These are phyloP conservation scores for Ascomycota sp. DNA, from an alignment of 2,329 filamentous ascomycete genomes.

Conservation along the genomic window DNA sequence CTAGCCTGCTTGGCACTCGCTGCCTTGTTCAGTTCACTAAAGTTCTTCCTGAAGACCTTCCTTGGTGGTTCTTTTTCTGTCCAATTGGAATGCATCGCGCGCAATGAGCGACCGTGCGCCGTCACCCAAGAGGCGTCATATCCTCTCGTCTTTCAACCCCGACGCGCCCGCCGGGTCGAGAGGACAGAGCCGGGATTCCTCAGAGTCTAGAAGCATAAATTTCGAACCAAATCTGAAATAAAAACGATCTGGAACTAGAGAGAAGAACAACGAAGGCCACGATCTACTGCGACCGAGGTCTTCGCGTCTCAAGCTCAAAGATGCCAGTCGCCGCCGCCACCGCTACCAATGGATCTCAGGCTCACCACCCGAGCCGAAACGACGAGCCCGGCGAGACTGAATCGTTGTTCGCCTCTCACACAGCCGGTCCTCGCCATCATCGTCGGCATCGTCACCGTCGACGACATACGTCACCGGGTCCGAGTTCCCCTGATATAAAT, in stretches of 20 bases:
- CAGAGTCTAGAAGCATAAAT: not conserved
- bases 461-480: conserved; percentile 11
- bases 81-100: not conserved
- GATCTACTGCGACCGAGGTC: conserved; percentile 9
- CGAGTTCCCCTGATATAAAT: conserved; percentile 23
- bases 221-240: not conserved
- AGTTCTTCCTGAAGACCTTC: no score
- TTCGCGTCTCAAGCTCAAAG: conserved; percentile 15
- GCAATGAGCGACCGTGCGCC: conserved; percentile 13
- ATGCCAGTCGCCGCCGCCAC: conserved; percentile 1
- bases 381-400: conserved; percentile 6
- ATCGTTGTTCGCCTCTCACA: conserved; percentile 3
- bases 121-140: conserved; percentile 23
- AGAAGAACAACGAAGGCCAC: conserved; percentile 3
- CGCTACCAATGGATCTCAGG: not conserved
- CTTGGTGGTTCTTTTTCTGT: no score
- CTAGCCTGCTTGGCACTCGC: no score
- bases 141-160: conserved; percentile 27
- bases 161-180: conserved; percentile 4
- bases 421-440: conserved; percentile 4
- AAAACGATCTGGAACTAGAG: not conserved
- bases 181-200: not conserved
- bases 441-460: conserved; percentile 11
- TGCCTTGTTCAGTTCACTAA: no score
- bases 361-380: conserved; percentile 5